phyloP scores from a whole-genome alignment of 352 stramenopile genomes.

The Phytophthora podocarpi region DNA sequence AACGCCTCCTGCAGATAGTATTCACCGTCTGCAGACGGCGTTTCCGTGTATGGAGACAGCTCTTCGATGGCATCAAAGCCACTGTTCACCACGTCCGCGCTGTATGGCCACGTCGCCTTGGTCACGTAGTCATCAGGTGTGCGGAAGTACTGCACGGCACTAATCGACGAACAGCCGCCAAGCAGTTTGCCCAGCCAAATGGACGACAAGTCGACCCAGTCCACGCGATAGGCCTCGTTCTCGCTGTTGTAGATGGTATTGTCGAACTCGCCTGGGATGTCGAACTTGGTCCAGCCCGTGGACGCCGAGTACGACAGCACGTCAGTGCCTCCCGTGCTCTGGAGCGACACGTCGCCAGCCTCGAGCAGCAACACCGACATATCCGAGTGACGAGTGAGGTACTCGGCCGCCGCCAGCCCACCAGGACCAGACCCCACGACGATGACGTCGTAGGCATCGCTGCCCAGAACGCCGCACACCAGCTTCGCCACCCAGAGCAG shows the following conservation, averaged over 20 bases:
- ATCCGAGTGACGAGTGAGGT: conserved; percentile 39
- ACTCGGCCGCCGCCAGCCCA: conserved; percentile 63
- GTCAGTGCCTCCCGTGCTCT: conserved; percentile 43
- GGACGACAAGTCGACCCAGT: conserved; percentile 46
- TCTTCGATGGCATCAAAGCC: conserved; percentile 59
- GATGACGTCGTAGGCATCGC: conserved; percentile 54
- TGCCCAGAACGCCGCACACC: neutral
- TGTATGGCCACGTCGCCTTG: conserved; percentile 49
- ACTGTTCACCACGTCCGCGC: conserved; percentile 52
- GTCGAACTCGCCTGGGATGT: conserved; percentile 58
- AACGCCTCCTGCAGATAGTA: conserved; percentile 56
- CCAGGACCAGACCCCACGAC: conserved; percentile 61
- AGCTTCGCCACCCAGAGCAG: neutral
- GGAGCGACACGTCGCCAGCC: conserved; percentile 47
- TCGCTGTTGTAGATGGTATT: conserved; percentile 48
- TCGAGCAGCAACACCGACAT: conserved; percentile 63
- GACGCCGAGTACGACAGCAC: conserved; percentile 31
- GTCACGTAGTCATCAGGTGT: conserved; percentile 55
- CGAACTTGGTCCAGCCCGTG: conserved; percentile 42
- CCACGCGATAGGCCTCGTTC: conserved; percentile 51
- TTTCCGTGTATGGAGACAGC: conserved; percentile 46
- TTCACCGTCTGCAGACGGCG: conserved; percentile 53
- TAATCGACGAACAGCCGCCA: conserved; percentile 82
- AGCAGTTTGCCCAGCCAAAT: conserved; percentile 74
- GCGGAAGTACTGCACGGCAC: conserved; percentile 80